Percentiles rank a stretch among this genome's conserved stretches.
Evolutionary conservation across 208 protist species (phyloP).

Genomic region (Crithidia thermophila): DNA sequence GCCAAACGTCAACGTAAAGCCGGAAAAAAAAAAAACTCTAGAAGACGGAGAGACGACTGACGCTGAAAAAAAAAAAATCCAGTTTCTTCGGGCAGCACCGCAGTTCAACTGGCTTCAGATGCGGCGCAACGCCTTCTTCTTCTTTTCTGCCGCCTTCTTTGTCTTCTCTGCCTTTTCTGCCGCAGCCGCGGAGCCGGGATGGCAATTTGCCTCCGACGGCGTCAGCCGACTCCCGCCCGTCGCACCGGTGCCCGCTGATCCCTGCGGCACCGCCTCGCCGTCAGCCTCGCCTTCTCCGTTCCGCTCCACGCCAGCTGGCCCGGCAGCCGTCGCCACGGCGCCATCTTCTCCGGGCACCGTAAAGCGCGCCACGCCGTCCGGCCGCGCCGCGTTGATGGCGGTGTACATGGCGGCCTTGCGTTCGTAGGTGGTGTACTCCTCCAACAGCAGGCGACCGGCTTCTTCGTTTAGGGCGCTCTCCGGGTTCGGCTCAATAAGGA

Average conservation of each 20-base stretch:
- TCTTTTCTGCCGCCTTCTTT: slow-evolving; percentile 28
- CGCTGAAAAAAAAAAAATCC: no score
- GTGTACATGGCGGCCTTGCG: slow-evolving; percentile 84
- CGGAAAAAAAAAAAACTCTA: no score
- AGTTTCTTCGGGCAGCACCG: background rate
- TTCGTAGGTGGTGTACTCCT: slow-evolving; percentile 94
- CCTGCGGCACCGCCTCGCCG: background rate
- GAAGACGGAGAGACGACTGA: no score
- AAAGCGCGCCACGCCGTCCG: slow-evolving; percentile 37
- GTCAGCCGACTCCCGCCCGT: slow-evolving; percentile 4
- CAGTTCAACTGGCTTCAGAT: slow-evolving; percentile 10
- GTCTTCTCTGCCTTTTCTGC: slow-evolving; percentile 16
- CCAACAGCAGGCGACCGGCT: slow-evolving; percentile 96
- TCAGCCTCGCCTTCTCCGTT: background rate
- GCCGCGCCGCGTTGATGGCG: slow-evolving; percentile 68
- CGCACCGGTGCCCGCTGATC: background rate
- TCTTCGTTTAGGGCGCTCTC: slow-evolving; percentile 99
- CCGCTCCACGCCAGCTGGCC: background rate
- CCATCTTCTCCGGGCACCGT: slow-evolving; percentile 10
- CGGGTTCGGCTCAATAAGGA: slow-evolving; percentile 98
- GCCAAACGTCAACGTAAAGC: no score
- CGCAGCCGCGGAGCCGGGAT: background rate
- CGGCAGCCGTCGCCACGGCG: background rate
- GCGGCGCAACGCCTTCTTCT: slow-evolving; percentile 32
- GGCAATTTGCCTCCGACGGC: slow-evolving; percentile 22